Conservation (phyloP, 1,284 basidiomycete species). For the Gastroboletus turbinatus region DNA sequence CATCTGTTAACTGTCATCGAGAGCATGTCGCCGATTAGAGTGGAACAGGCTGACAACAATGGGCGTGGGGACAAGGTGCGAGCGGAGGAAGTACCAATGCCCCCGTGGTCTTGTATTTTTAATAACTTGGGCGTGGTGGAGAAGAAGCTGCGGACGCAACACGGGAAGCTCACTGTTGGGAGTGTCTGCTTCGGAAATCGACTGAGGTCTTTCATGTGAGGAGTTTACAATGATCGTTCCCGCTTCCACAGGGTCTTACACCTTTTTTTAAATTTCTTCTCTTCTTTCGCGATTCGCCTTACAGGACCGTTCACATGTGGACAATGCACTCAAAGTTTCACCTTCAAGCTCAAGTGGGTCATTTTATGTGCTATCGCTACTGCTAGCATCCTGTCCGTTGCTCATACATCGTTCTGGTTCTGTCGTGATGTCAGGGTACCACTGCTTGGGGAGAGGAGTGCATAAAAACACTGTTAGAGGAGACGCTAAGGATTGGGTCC, state of each 20-base stretch:
- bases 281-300: not conserved
- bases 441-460: conserved; percentile 23
- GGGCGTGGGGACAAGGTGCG: not conserved
- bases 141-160: conserved; percentile 7
- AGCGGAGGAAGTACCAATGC: not conserved
- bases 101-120: conserved; percentile 11
- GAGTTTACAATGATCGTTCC: not conserved
- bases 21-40: not conserved
- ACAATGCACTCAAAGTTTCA: conserved; percentile 20
- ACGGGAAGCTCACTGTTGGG: conserved; percentile 1
- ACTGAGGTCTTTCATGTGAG: conserved; percentile 9
- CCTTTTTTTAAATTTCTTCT: too few relatives aligned
- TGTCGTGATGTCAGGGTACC: conserved; percentile 8
- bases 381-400: not conserved
- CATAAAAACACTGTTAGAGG: conserved; percentile 16
- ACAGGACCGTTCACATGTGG: conserved; percentile 19
- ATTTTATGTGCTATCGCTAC: not conserved
- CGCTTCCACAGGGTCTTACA: not conserved
- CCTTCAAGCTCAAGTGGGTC: conserved; percentile 15
- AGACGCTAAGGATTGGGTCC: conserved; percentile 13
- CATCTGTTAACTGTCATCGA: conserved; percentile 1
- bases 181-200: conserved; percentile 8
- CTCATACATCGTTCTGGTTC: not conserved
- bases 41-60: too few relatives aligned
- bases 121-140: conserved; percentile 17